Evolutionary conservation across 169 alveolate species (phyloP), one percentile per base, ranked within the genome.

Genomic region (Sarcocystis neurona): DNA sequence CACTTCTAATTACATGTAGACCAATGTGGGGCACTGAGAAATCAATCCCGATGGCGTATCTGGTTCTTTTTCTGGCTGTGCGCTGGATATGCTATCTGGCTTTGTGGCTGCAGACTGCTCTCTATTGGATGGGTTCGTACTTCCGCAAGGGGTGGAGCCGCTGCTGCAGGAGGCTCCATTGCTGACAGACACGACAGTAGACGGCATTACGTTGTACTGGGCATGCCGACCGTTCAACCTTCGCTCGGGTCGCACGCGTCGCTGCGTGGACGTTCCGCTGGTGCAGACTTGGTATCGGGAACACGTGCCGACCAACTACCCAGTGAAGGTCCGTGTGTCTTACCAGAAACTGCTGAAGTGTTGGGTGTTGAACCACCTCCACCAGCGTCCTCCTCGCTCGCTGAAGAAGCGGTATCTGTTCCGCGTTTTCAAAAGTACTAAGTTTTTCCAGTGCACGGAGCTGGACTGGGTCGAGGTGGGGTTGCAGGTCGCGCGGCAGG

Each of bases 391-490:
- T 72, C 99, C 99, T 41, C 98, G 97, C 92, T 90, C 98, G 30
- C 94, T 97, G 95, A 98, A 96, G 92, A 98, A 98, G 90, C 96
- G 99, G 72, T 94, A 95, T 77, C 92, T 99, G 79, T 97, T 99
- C 89, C 96, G 96, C 80, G 99, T 99, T n/a, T 97, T 98, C 93
- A 95, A 98, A 82, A 96, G 97, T 41, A 98, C 99, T 5, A 99
- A 99, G 94, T 99, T 98, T 94, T 99, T 99, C 97, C 98, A 99
- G 92, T 92, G 96, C 66, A 99, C 99, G 41, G 99, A 98, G 94
- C 95, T 98, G 89, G 99, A 99, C 92, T 99, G 99, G 99, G 99
- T 99, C 43, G 99, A 99, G 94, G 99, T 97, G 27, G 99, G 99
- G 20, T 93, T 99, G 44, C 99, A 99, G 95, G 99, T 99, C 2